Percentiles rank a stretch among this genome's conserved stretches.
phyloP scores from a whole-genome alignment of 371 early-diverging fungal species.

The Mucor piriformis region DNA sequence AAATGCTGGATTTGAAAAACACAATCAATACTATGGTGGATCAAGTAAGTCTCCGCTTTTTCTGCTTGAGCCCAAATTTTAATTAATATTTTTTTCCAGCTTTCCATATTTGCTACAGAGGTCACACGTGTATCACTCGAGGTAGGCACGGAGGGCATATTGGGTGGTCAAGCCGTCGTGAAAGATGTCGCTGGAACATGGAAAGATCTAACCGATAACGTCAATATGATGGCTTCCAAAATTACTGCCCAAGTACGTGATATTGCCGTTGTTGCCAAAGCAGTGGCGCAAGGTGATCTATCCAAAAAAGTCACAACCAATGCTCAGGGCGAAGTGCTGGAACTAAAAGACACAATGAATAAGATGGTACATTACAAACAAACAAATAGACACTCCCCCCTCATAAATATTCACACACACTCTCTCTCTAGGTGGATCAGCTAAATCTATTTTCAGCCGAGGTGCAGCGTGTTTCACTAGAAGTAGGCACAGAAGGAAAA shows the following conservation, averaged over 20 bases:
- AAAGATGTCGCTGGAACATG: conserved; percentile 64
- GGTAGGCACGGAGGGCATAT: conserved; percentile 55
- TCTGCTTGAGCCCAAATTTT: too few relatives aligned
- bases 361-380: too few relatives aligned
- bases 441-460: conserved; percentile 38
- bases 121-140: conserved; percentile 63
- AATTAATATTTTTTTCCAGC: conserved; percentile 19
- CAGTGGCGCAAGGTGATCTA: conserved; percentile 51
- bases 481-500: conserved; percentile 63
- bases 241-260: conserved; percentile 54
- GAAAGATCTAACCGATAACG: conserved; percentile 66
- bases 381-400: too few relatives aligned
- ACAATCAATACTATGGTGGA: conserved; percentile 71
- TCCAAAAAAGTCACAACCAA: conserved; percentile 51
- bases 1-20: conserved; percentile 63
- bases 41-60: conserved; percentile 54
- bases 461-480: conserved; percentile 45
- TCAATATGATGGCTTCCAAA: conserved; percentile 57
- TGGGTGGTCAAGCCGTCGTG: conserved; percentile 69
- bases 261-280: conserved; percentile 51
- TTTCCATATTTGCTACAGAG: conserved; percentile 66
- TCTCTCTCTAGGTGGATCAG: conserved; percentile 50
- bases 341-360: conserved; percentile 53
- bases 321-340: conserved; percentile 54
- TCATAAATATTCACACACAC: conserved; percentile 22